Conservation (phyloP, 352 stramenopile genomes). For the Phytopythium helicoides region DNA sequence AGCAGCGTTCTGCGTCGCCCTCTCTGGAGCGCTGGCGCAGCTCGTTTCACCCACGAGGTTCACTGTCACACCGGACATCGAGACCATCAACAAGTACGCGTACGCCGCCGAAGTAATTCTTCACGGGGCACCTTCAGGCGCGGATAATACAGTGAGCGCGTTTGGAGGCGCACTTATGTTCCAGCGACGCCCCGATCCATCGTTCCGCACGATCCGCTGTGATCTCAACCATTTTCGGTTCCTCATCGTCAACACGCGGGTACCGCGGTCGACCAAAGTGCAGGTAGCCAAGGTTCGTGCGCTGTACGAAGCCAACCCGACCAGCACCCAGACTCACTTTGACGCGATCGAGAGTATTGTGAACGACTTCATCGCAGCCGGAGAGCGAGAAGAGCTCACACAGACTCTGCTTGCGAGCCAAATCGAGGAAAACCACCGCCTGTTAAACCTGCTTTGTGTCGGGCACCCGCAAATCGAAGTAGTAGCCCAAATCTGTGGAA, state of each 20-base stretch:
- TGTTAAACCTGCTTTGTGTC: constrained; percentile 79
- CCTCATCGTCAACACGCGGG: constrained; percentile 90
- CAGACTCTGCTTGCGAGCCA: constrained; percentile 39
- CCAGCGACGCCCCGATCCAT: constrained; percentile 43
- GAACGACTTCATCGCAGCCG: constrained; percentile 49
- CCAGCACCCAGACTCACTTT: constrained; percentile 54
- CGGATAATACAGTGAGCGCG: constrained; percentile 91
- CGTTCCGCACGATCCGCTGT: constrained; percentile 41
- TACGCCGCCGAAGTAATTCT: constrained; percentile 88
- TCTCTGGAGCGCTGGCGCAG: constrained; percentile 60
- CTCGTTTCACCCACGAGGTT: constrained; percentile 14
- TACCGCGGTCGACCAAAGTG: constrained; percentile 85
- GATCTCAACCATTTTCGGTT: constrained; percentile 77
- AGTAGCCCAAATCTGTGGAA: constrained; percentile 56
- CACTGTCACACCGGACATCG: constrained; percentile 14
- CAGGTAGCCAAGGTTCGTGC: constrained; percentile 77
- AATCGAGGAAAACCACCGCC: constrained; percentile 72
- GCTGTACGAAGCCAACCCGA: constrained; percentile 52
- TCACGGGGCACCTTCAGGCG: constrained; percentile 88
- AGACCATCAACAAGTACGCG: constrained; percentile 85
- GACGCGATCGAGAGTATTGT: constrained; percentile 79
- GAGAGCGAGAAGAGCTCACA: constrained; percentile 33
- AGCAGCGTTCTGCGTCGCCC: constrained; percentile 85
- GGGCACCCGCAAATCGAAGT: constrained; percentile 82
- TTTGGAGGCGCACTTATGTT: constrained; percentile 87